Conservation (phyloP, 805 yeast species). For the Candida gorgasii region DNA sequence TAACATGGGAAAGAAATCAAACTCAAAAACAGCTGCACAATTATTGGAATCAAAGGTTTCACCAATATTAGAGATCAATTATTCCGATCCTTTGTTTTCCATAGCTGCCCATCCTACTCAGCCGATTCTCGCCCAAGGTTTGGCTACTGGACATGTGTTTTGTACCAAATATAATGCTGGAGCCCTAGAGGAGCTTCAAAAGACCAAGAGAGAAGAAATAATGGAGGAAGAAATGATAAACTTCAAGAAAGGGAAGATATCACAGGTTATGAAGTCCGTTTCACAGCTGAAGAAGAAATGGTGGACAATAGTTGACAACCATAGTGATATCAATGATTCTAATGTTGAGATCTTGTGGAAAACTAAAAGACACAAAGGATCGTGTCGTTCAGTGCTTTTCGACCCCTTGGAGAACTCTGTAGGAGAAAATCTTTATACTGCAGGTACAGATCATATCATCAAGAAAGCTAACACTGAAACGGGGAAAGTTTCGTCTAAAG, state of each 20-base stretch:
- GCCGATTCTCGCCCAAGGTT: conserved; percentile 65
- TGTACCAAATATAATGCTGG: conserved; percentile 60
- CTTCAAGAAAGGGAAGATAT: conserved; percentile 23
- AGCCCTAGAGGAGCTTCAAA: conserved; percentile 36
- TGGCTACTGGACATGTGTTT: conserved; percentile 78
- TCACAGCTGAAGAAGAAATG: conserved; percentile 41
- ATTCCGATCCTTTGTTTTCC: conserved; percentile 70
- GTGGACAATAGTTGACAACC: conserved; percentile 45
- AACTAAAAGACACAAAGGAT: conserved; percentile 87
- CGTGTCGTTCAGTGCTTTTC: conserved; percentile 73
- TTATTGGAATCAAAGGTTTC: conserved; percentile 34
- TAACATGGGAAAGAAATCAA: conserved; percentile 25
- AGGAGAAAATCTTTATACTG: conserved; percentile 61
- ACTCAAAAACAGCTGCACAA: conserved; percentile 26
- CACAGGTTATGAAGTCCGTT: conserved; percentile 26
- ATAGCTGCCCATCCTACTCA: conserved; percentile 75
- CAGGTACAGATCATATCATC: conserved; percentile 78
- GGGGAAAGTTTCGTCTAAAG: conserved; percentile 73
- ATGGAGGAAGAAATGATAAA: conserved; percentile 25
- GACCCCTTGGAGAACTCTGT: conserved; percentile 47
- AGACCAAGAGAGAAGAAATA: conserved; percentile 22
- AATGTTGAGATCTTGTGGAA: conserved; percentile 60
- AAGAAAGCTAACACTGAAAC: conserved; percentile 70
- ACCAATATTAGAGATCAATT: conserved; percentile 49
- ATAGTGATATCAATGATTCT: conserved; percentile 23